Conservation (phyloP, 305 asterid species). For the Solanum hybrid region DNA sequence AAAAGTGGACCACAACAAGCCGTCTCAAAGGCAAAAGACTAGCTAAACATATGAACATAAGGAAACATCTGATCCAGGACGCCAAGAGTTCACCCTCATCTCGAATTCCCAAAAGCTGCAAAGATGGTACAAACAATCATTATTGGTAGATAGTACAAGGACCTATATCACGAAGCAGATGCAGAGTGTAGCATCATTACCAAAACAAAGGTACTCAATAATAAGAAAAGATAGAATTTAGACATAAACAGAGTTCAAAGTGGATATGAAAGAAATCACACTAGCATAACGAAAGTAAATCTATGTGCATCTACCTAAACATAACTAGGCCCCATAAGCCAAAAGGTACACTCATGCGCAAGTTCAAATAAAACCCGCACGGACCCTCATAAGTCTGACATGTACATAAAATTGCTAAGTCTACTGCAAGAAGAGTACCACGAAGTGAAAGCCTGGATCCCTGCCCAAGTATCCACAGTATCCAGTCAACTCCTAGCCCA, state of each 20-base stretch:
- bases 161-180: no score
- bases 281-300: neutral
- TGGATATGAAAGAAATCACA: neutral
- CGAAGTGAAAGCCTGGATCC: neutral
- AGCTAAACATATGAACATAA: neutral
- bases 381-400: neutral
- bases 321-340: neutral
- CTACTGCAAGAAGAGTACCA: neutral
- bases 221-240: neutral
- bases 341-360: neutral
- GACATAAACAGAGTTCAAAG: neutral
- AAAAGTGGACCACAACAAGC: neutral
- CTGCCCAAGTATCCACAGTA: neutral
- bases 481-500: neutral
- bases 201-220: neutral
- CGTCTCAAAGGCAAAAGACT: neutral
- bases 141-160: neutral
- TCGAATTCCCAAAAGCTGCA: neutral
- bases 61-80: neutral
- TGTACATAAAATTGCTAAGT: neutral
- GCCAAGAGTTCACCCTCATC: neutral
- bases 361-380: no score
- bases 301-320: neutral
- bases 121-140: neutral
- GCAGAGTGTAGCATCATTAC: neutral